phyloP scores from a whole-genome alignment of 306 rosid genomes.

The Cucurbita maxima region DNA sequence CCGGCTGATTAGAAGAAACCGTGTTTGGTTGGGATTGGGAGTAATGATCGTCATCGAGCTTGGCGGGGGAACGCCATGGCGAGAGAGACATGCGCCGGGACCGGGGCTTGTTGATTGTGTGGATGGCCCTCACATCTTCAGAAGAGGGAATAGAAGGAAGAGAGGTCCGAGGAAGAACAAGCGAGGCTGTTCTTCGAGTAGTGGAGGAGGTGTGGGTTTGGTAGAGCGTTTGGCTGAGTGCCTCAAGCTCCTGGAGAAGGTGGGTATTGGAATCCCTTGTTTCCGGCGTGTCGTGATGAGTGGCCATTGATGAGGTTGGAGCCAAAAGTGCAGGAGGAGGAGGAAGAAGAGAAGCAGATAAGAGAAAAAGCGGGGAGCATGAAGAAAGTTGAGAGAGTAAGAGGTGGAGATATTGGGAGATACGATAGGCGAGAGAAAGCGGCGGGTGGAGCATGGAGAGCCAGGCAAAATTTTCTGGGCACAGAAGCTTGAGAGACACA shows the following conservation, averaged over 20 bases:
- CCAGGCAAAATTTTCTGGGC: slow-evolving; percentile 29
- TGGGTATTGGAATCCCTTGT: slow-evolving; percentile 46
- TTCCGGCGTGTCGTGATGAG: slow-evolving; percentile 14
- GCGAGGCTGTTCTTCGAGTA: slow-evolving; percentile 74
- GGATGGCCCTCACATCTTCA: slow-evolving; percentile 26
- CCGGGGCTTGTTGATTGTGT: slow-evolving; percentile 23
- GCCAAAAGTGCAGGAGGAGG: neutral
- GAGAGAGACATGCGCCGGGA: slow-evolving; percentile 72
- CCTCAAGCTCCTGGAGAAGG: slow-evolving; percentile 68
- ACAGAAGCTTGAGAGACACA: slow-evolving; percentile 4
- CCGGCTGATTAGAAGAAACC: slow-evolving; percentile 10
- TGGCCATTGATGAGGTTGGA: slow-evolving; percentile 30
- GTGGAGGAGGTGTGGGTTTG: slow-evolving; percentile 37
- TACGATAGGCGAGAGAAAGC: slow-evolving; percentile 9
- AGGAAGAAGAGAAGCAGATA: neutral
- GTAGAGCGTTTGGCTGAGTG: slow-evolving; percentile 75
- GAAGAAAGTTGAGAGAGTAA: slow-evolving; percentile 3
- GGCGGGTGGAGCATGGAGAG: slow-evolving; percentile 29
- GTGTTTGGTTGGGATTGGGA: slow-evolving; percentile 5
- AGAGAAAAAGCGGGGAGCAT: neutral
- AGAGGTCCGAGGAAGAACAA: slow-evolving; percentile 61
- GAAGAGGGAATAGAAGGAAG: slow-evolving; percentile 31
- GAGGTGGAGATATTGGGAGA: slow-evolving; percentile 22
- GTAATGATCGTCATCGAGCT: slow-evolving; percentile 28
- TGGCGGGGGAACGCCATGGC: slow-evolving; percentile 70